A percentile compares a stretch with the other conserved stretches of the same genome.
phyloP scores from a whole-genome alignment of 805 yeast genomes.

The Saccharomycopsis lassenensis region DNA sequence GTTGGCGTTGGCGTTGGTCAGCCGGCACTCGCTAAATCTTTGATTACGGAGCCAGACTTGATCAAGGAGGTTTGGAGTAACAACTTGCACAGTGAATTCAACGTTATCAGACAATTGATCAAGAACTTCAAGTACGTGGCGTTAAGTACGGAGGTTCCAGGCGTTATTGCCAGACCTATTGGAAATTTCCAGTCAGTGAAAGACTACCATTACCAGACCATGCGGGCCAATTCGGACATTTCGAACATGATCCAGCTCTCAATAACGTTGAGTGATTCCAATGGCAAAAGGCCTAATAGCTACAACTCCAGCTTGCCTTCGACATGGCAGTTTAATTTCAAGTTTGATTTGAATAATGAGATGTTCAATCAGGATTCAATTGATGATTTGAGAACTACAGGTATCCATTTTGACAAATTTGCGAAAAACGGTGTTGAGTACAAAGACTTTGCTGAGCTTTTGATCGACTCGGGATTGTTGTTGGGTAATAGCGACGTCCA shows the following conservation, averaged over 20 bases:
- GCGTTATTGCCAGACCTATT: constrained; percentile 90
- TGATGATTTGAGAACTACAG: constrained; percentile 68
- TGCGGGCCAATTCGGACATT: constrained; percentile 84
- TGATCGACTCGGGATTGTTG: constrained; percentile 79
- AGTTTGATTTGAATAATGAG: constrained; percentile 62
- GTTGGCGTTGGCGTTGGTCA: constrained; percentile 31
- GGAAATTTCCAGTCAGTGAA: constrained; percentile 83
- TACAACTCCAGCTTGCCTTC: constrained; percentile 34
- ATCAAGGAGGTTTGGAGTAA: constrained; percentile 66
- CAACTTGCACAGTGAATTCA: constrained; percentile 59
- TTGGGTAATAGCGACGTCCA: constrained; percentile 51
- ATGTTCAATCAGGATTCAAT: constrained; percentile 85
- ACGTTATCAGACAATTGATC: constrained; percentile 45
- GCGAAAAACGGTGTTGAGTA: constrained; percentile 68
- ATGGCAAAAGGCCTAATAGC: constrained; percentile 57
- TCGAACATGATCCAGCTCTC: constrained; percentile 81
- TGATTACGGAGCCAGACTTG: constrained; percentile 20
- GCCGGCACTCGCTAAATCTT: constrained; percentile 28
- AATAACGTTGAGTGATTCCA: constrained; percentile 56
- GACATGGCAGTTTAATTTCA: constrained; percentile 96
- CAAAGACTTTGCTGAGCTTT: constrained; percentile 69
- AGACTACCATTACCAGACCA: constrained; percentile 93
- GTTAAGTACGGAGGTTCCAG: constrained; percentile 89
- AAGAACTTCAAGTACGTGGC: constrained; percentile 49
- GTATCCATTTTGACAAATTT: constrained; percentile 70